Conservation (phyloP, 352 stramenopile genomes). For the Elongisporangium prolatum region DNA sequence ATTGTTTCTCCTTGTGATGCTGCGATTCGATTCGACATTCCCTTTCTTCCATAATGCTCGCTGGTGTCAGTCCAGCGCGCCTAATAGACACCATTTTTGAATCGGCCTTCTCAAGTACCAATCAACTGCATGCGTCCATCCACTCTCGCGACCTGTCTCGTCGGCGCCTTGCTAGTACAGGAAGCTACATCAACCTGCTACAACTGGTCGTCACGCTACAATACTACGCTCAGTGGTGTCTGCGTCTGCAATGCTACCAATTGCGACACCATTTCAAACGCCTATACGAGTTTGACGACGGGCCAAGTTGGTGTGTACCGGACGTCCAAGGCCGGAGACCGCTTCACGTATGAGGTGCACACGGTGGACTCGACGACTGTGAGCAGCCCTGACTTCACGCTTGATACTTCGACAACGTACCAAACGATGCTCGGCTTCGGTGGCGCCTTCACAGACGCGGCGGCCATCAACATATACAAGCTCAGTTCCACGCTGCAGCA, state of each 20-base stretch:
- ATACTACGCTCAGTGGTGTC: conserved; percentile 41
- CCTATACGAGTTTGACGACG: conserved; percentile 31
- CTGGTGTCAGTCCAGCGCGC: no score
- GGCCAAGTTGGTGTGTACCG: conserved; percentile 41
- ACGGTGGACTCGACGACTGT: conserved; percentile 16
- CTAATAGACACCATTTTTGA: background rate
- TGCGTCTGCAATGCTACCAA: conserved; percentile 48
- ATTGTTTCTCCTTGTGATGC: background rate
- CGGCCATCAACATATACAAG: conserved; percentile 75
- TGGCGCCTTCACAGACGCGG: conserved; percentile 84
- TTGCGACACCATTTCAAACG: conserved; percentile 48
- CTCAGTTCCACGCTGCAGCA: conserved; percentile 46
- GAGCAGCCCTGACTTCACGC: conserved; percentile 30
- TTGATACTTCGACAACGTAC: conserved; percentile 50
- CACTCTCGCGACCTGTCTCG: background rate
- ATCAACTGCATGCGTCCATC: background rate
- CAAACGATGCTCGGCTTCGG: conserved; percentile 87
- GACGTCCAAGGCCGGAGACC: conserved; percentile 42
- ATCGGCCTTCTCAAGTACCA: background rate
- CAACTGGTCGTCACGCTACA: conserved; percentile 41
- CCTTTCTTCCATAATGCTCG: background rate
- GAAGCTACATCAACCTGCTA: conserved; percentile 16
- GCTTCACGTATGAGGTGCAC: conserved; percentile 35
- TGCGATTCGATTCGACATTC: background rate
- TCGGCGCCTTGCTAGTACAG: background rate